These are phyloP conservation scores for Lichtheimia corymbifera DNA, from an alignment of 371 early-diverging fungal genomes.

Conservation along the genomic window DNA sequence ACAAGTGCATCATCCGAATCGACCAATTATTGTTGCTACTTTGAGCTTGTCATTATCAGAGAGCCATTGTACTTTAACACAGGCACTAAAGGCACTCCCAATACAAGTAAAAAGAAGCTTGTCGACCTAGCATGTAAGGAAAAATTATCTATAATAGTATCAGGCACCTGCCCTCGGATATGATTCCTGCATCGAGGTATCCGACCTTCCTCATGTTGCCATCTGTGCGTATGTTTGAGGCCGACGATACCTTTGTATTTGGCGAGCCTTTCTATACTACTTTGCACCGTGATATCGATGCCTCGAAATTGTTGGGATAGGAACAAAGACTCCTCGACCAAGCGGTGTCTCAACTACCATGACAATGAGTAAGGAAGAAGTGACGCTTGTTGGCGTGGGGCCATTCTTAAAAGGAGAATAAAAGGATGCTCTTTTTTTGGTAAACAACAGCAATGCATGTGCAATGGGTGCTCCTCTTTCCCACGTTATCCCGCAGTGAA, in stretches of 20 bases:
- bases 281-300: conserved; percentile 31
- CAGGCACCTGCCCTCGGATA: background rate
- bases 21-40: conserved; percentile 38
- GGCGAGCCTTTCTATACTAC: conserved; percentile 26
- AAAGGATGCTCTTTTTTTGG: too few species aligned
- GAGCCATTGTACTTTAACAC: conserved; percentile 34
- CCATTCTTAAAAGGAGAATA: too few species aligned
- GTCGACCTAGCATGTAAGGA: conserved; percentile 47
- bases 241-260: conserved; percentile 46
- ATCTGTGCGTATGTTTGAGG: conserved; percentile 45
- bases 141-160: conserved; percentile 14
- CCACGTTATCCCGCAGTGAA: too few species aligned
- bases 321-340: conserved; percentile 38
- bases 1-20: conserved; percentile 47
- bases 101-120: conserved; percentile 44
- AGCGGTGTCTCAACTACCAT: conserved; percentile 6
- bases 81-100: conserved; percentile 35
- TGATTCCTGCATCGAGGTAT: conserved; percentile 7
- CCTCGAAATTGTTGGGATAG: conserved; percentile 52
- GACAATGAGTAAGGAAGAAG: too few species aligned
- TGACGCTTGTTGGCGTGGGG: too few species aligned
- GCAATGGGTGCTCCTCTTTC: background rate
- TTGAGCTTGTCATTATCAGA: conserved; percentile 32
- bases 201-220: conserved; percentile 55
- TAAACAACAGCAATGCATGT: background rate